phyloP scores from a whole-genome alignment of 108 stramenopile species.

The Cyclotella cryptica region DNA sequence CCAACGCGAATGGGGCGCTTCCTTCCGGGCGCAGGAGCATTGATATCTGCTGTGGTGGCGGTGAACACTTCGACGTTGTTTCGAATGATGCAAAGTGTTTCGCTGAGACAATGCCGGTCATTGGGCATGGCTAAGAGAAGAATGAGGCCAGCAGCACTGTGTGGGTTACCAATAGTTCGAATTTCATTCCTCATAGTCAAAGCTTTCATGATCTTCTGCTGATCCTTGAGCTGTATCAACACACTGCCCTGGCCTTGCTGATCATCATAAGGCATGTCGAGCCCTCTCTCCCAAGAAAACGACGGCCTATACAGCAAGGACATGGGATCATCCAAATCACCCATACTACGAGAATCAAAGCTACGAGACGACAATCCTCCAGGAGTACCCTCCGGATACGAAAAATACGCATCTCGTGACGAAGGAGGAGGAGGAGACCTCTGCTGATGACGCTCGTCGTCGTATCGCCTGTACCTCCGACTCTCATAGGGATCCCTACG shows the following conservation, averaged over 20 bases:
- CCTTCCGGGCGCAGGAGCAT: constrained; percentile 89
- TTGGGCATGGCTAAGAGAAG: constrained; percentile 80
- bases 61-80: constrained; percentile 91
- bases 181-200: constrained; percentile 45
- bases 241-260: background rate
- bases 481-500: constrained; percentile 9
- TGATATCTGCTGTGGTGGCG: constrained; percentile 81
- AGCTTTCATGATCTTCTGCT: constrained; percentile 44
- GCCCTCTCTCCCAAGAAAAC: constrained; percentile 43
- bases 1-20: constrained; percentile 85
- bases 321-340: constrained; percentile 38
- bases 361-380: constrained; percentile 19
- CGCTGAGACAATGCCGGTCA: constrained; percentile 87
- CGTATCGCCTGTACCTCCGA: background rate
- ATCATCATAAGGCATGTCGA: constrained; percentile 25
- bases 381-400: constrained; percentile 10
- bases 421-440: constrained; percentile 15
- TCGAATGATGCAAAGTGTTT: constrained; percentile 86
- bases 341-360: constrained; percentile 36
- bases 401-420: constrained; percentile 1
- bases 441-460: constrained; percentile 4
- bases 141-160: constrained; percentile 37
- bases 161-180: constrained; percentile 51
- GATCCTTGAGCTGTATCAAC: constrained; percentile 37
- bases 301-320: constrained; percentile 31